Evolutionary conservation across 2,329 filamentous ascomycete genomes (phyloP), one percentile per base, ranked within the genome.

Genomic region (Aspergillus puulaauensis): DNA sequence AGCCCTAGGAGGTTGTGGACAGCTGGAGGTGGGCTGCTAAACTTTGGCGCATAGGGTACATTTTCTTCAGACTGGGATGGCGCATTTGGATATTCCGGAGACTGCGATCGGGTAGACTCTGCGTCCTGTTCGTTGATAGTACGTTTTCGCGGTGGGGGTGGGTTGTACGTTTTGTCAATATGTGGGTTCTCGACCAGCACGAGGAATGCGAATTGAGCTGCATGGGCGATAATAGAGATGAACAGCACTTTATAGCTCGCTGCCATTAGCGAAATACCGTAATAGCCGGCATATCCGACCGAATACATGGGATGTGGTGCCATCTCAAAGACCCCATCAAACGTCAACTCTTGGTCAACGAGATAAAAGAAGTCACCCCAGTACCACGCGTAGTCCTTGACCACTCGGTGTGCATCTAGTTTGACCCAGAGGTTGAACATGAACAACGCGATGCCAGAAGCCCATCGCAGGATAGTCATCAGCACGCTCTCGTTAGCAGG

Each of bases 301-400:
- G 93, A 96, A 78, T 98, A 98, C 93, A 98, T 98, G 62, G 93
- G 93, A 73, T 98, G 95, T 33, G 95, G 95, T 19, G 95, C 95
- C 88, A 99, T 96, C 78, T 99, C 95, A 73, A 98, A 99, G 62
- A 99, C 95, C 56, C 95, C 95, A 72, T 99, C 95, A 75, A 99
- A 99, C 50, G 93, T 98, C 73, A 99, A 82, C 71, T 96, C 91
- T 78, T 98, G 93, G 76, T 99, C 95, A 74, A 99, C 91, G 70
- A 99, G 87, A 77, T 92, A 99, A 82, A 98, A 99, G 78, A 98
- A 98, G 76, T 99, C 95, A 61, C 95, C 95, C 95, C 95, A 99
- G 77, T 98, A 99, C 95, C 95, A 99, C 27, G 95, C 95, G 78
- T 93, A 99, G 77, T 99, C 95, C 77, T 98, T 98, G 71, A 99